Conservation (phyloP, 495 filamentous ascomycete species). For the Hypoxylon fragiforme region DNA sequence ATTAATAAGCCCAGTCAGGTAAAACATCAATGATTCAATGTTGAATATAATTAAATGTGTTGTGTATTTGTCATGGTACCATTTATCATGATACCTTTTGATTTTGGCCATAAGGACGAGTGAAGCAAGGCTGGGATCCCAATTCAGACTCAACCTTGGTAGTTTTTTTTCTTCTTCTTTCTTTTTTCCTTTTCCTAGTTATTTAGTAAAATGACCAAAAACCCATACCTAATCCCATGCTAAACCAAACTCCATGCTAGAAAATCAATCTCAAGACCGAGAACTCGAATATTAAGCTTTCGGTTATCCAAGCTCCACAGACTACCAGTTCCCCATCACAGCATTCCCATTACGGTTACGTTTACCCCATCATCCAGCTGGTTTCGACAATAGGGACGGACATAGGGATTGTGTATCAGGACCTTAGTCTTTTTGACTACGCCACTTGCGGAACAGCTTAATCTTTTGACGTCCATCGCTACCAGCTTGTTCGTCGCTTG, state of each 20-base stretch:
- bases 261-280: slow-evolving; percentile 12
- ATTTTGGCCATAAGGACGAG: no score
- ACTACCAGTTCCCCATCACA: neutral
- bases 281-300: neutral
- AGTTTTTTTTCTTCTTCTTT: neutral
- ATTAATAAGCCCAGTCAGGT: no score
- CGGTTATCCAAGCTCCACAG: neutral
- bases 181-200: neutral
- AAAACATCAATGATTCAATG: no score
- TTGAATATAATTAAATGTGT: no score
- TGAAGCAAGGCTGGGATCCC: no score
- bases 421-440: slow-evolving; percentile 24
- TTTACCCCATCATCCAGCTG: no score
- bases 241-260: slow-evolving; percentile 19
- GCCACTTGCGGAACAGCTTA: slow-evolving; percentile 32
- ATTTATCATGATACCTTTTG: no score
- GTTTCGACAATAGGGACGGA: no score
- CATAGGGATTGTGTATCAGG: no score
- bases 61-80: no score
- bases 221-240: slow-evolving; percentile 6
- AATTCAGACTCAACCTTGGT: no score
- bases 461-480: slow-evolving; percentile 24
- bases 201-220: neutral
- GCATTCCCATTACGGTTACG: neutral
- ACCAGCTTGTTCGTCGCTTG: slow-evolving; percentile 10